Evolutionary conservation across 805 yeast species (phyloP), one percentile per base, ranked within the genome.

Genomic region (Kluyveromyces aestuarii): DNA sequence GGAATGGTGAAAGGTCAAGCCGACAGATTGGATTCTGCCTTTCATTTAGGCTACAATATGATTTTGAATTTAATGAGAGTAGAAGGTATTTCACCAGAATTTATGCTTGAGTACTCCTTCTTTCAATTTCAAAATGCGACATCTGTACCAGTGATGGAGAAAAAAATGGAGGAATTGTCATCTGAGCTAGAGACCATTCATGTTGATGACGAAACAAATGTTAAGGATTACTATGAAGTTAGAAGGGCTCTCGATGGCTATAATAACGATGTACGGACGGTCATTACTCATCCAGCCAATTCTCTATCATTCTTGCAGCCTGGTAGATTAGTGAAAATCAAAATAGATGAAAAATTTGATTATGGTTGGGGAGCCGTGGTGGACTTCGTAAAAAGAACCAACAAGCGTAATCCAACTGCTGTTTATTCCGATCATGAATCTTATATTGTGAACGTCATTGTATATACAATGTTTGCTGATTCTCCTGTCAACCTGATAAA

Each of bases 1-100:
- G 97, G 98, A 1, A 93, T 93, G 99, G 99, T 93, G 19, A 91
- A 91, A 67, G 99, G 99, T 63, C 96, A 89, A 62, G 97, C 99
- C 33, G 99, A 93, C 69, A 76, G 99, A 57, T 76, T 93, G 50
- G 98, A 93, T 62, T 91, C 98, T 18, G 98, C 99, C 0, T 93
- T 93, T 77, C 99, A 93, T 64, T 72, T 93, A 52, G 97, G 98
- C 21, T 93, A 93, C 68, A 93, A 93, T 65, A 93, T 93, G 99
- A 87, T 90, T 60, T 76, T 93, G 67, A 93, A 93, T 66, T 74
- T 93, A 66, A 80, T 93, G 84, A 81, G 99, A 63, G 99, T 93
- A 14, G 99, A 93, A 69, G 99, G 99, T 51, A 87, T 93, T 48
- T 89, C 98, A 1, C 98, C 99, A 0, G 99, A 93, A 65, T 93